Conservation (phyloP, 352 stramenopile species). For the Phytopythium aichiense region DNA sequence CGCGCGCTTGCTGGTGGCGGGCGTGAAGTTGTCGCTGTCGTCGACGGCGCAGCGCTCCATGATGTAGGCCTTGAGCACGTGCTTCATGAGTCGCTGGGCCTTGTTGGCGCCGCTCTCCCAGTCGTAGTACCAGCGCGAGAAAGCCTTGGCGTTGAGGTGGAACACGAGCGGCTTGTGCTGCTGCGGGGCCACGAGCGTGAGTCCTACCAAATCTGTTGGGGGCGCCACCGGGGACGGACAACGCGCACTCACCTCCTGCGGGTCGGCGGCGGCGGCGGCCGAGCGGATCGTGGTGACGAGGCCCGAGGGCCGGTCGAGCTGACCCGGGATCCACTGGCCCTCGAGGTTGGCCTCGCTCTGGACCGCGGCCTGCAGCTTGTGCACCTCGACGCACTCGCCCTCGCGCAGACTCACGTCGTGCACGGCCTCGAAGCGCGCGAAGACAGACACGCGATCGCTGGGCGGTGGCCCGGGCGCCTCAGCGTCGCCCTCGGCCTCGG, state of each 20-base stretch:
- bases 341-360: slow-evolving; percentile 60
- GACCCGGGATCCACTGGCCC: slow-evolving; percentile 49
- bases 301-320: slow-evolving; percentile 36
- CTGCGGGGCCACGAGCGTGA: background rate
- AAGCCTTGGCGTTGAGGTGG: slow-evolving; percentile 47
- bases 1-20: slow-evolving; percentile 11
- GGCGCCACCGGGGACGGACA: background rate
- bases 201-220: background rate
- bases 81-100: slow-evolving; percentile 62
- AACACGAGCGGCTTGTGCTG: slow-evolving; percentile 28
- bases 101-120: slow-evolving; percentile 73
- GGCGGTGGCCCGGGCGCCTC: background rate
- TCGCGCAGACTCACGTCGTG: slow-evolving; percentile 30
- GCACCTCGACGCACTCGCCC: slow-evolving; percentile 43
- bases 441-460: slow-evolving; percentile 18
- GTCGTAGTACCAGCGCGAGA: slow-evolving; percentile 64
- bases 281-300: slow-evolving; percentile 17
- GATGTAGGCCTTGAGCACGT: slow-evolving; percentile 60
- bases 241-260: slow-evolving; percentile 9
- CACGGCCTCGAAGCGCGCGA: slow-evolving; percentile 35
- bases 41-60: slow-evolving; percentile 37
- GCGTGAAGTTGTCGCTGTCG: slow-evolving; percentile 27
- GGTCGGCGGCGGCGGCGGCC: slow-evolving; percentile 2
- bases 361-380: slow-evolving; percentile 23
- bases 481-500: background rate